These are phyloP conservation scores for Cyberlindnera bimundalis DNA, from an alignment of 805 yeast species.

Conservation along the genomic window DNA sequence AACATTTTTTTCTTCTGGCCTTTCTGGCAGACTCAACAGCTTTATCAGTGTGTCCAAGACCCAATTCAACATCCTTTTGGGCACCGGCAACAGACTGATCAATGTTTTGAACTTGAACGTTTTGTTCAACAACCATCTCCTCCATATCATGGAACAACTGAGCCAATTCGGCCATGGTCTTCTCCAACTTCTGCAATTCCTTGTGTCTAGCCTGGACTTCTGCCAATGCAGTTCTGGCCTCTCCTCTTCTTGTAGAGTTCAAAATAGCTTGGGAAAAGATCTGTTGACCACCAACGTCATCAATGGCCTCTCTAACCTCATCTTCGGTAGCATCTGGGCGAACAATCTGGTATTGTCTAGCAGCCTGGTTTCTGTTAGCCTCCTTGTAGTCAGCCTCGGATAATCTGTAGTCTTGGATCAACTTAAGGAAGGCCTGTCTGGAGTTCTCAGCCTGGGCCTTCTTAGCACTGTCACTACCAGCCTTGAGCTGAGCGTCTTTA, in stretches of 20 bases:
- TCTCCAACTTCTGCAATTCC: slow-evolving; percentile 90
- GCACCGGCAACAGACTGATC: slow-evolving; percentile 80
- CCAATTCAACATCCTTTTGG: slow-evolving; percentile 87
- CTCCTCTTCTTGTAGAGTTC: slow-evolving; percentile 86
- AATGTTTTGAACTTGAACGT: slow-evolving; percentile 76
- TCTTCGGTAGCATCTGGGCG: slow-evolving; percentile 81
- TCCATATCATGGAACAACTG: slow-evolving; percentile 96
- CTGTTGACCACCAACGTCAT: slow-evolving; percentile 82
- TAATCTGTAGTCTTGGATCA: slow-evolving; percentile 82
- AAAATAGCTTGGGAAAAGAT: slow-evolving; percentile 90
- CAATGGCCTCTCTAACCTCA: slow-evolving; percentile 82
- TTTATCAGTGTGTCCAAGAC: slow-evolving; percentile 88
- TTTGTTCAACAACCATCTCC: slow-evolving; percentile 93
- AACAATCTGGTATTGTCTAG: slow-evolving; percentile 87
- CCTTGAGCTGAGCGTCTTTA: slow-evolving; percentile 68
- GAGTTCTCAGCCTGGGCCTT: slow-evolving; percentile 87
- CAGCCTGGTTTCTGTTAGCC: slow-evolving; percentile 82
- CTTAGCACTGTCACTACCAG: slow-evolving; percentile 72
- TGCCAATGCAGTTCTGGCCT: slow-evolving; percentile 90
- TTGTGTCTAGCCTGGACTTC: slow-evolving; percentile 96
- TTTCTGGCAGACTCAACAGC: slow-evolving; percentile 86
- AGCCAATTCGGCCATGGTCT: slow-evolving; percentile 92
- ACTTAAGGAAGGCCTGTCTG: slow-evolving; percentile 78
- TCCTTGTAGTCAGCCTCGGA: slow-evolving; percentile 85
- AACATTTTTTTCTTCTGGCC: slow-evolving; percentile 87